Base-by-base conservation (phyloP, 108 stramenopile genomes). In the Nitzschia palea region DNA sequence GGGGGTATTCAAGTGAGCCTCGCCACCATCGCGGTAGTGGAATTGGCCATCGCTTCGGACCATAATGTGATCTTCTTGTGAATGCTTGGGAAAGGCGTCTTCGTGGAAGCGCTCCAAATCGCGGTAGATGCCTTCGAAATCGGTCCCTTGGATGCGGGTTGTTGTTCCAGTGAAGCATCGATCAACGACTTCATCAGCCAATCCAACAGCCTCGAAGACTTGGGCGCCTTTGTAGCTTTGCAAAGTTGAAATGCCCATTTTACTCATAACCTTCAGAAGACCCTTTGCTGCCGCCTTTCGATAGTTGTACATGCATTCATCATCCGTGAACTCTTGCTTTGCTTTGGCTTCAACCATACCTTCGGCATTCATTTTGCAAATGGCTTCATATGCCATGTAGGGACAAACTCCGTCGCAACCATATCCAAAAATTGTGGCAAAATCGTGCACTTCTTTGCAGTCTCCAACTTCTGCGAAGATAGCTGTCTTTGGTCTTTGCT, bases 141-240 rank as follows among this genome's bases (percentile, higher is more conserved):
- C 96, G 33, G 95, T 95, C 33, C 96, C 96, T 62, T 96, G 95
- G 58, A 98, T 94, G 64, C 98, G 95, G 53, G 91, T 95, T 17
- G 95, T 94, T 23, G 97, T 97, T 29, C 98, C 98, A 2, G 94
- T 95, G 79, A 98, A 98, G 79, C 95, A 96, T 50, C 88, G 79
- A 68, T 96, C 93, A 27, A 98, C 95, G 53, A 98, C 86, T 73
- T 97, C 96, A 58, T 96, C 96, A 53, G 89, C 87, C 33, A 98
- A 82, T 31, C 98, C 98, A 50, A 98, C 93, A 27, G 96, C 96
- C 80, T 98, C 98, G 52, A 98, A 98, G 0, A 94, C 90, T 73
- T 97, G 97, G 12, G 97, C 97, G 44, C 94, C 97, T 79, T 95
- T 95, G 85, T 97, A 97, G 77, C 92, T 94, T 69, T 97, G 95